Conservation (phyloP, 371 early-diverging fungal genomes). For the Mortierella sp. region DNA sequence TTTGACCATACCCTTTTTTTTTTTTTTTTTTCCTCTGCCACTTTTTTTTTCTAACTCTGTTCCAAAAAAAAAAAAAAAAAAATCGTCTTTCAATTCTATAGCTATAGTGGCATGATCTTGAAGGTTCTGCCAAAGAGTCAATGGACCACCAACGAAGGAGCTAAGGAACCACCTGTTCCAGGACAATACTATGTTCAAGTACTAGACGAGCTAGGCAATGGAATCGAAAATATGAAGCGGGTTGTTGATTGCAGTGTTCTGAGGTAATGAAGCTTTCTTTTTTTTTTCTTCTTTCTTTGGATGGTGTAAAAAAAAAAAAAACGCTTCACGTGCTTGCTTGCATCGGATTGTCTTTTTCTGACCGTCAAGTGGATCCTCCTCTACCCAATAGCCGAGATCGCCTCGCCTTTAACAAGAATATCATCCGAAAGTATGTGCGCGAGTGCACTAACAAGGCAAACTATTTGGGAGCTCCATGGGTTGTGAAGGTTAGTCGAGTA, state of each 20-base stretch:
- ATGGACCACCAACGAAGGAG: constrained; percentile 29
- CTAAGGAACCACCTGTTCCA: constrained; percentile 25
- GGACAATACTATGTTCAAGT: constrained; percentile 50
- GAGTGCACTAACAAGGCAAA: constrained; percentile 73
- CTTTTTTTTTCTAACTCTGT: background rate
- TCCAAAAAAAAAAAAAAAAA: no score
- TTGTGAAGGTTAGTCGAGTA: constrained; percentile 61
- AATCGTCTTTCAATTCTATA: constrained; percentile 3
- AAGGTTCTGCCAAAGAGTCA: constrained; percentile 41
- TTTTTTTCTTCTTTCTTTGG: background rate
- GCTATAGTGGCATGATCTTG: constrained; percentile 35
- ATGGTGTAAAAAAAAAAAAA: background rate
- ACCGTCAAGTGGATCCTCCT: background rate
- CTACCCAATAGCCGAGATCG: constrained; percentile 65
- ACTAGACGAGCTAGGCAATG: constrained; percentile 22
- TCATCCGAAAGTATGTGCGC: constrained; percentile 74
- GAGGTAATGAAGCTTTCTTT: constrained; percentile 12
- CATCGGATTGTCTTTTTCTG: no score
- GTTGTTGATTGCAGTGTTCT: constrained; percentile 45
- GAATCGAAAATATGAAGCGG: constrained; percentile 38
- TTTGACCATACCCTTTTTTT: background rate
- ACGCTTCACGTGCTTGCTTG: background rate
- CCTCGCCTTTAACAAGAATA: constrained; percentile 73
- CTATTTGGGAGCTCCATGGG: constrained; percentile 81
- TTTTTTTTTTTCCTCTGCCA: background rate